Evolutionary conservation across 2,329 filamentous ascomycete genomes (phyloP).

Genomic region (Hypoxylon sp.): DNA sequence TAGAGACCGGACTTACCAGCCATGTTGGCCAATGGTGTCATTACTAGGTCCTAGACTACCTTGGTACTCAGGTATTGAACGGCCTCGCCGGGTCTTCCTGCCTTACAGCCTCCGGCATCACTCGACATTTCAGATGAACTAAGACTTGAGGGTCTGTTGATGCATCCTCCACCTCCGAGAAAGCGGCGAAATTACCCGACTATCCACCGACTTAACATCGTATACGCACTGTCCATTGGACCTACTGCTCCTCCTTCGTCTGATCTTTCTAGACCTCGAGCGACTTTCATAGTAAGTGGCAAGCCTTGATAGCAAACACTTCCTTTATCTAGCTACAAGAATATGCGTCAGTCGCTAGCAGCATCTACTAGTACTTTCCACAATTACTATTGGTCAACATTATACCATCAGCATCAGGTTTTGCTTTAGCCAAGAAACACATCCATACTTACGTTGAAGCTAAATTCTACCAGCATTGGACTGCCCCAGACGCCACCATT

Average conservation of each 20-base stretch:
- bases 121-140: constrained; percentile 31
- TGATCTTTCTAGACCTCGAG: constrained; percentile 14
- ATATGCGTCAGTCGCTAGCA: constrained; percentile 11
- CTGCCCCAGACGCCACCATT: constrained; percentile 46
- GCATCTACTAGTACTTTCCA: constrained; percentile 6
- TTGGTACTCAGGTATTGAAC: constrained; percentile 20
- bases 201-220: constrained; percentile 2
- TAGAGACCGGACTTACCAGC: constrained; percentile 36
- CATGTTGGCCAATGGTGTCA: constrained; percentile 44
- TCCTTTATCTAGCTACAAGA: constrained; percentile 15
- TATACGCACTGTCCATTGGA: background rate
- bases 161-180: constrained; percentile 14
- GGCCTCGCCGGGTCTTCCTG: constrained; percentile 10
- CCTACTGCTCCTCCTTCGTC: background rate
- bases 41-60: constrained; percentile 1
- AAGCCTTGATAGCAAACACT: constrained; percentile 25
- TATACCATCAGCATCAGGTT: constrained; percentile 6
- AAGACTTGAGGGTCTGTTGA: constrained; percentile 22
- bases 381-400: constrained; percentile 15
- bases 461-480: constrained; percentile 37
- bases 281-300: constrained; percentile 14
- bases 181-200: constrained; percentile 1
- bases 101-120: constrained; percentile 18
- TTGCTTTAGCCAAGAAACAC: constrained; percentile 29
- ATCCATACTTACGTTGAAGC: constrained; percentile 33